Percentiles rank a stretch among this genome's conserved stretches.
Evolutionary conservation across 148 eudicot species (phyloP).

Genomic region (Nyssa sinensis): DNA sequence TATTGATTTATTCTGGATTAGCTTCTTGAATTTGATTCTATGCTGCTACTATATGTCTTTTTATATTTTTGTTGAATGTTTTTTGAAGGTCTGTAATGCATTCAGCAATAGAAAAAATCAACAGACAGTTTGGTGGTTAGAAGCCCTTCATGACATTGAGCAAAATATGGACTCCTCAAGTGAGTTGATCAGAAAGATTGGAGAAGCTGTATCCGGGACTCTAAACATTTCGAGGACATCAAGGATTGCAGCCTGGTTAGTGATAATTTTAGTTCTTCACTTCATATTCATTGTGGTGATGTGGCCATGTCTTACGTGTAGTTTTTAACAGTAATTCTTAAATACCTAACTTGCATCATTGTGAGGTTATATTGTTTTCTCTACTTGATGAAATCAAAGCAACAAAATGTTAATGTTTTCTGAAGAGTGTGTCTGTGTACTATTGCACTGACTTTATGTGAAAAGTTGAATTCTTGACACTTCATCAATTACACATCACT

Average conservation of each 20-base stretch:
- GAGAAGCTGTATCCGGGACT: slow-evolving; percentile 64
- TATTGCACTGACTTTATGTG: too few species aligned
- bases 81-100: slow-evolving; percentile 53
- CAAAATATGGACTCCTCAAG: slow-evolving; percentile 50
- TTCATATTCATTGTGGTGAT: too few species aligned
- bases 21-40: background rate
- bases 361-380: too few species aligned
- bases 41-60: slow-evolving; percentile 1
- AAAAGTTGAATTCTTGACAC: too few species aligned
- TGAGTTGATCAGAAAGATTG: slow-evolving; percentile 67
- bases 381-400: too few species aligned
- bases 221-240: slow-evolving; percentile 54
- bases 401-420: too few species aligned
- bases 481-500: too few species aligned
- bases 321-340: background rate
- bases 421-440: too few species aligned
- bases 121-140: slow-evolving; percentile 76
- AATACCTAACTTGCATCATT: too few species aligned
- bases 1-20: slow-evolving; percentile 1
- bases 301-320: too few species aligned
- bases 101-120: slow-evolving; percentile 39
- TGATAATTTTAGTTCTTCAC: slow-evolving; percentile 10
- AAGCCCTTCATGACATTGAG: slow-evolving; percentile 64
- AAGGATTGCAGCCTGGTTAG: slow-evolving; percentile 55
- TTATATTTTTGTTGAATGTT: background rate